Conservation (phyloP, 2,329 filamentous ascomycete species). For the Fusarium caatingaense region DNA sequence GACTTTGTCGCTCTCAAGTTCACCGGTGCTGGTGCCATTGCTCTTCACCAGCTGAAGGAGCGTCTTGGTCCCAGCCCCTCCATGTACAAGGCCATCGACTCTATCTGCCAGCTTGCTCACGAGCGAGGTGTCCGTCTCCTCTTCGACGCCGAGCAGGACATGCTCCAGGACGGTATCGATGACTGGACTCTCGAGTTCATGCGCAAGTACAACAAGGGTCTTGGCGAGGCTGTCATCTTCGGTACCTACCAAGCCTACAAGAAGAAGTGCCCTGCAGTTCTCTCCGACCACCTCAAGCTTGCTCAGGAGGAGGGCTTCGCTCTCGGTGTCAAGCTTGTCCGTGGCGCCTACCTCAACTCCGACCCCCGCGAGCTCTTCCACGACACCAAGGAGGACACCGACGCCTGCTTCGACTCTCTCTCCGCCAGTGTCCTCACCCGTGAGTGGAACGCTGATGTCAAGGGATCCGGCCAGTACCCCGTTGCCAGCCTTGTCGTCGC, state of each 20-base stretch:
- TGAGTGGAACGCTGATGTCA: constrained; percentile 53
- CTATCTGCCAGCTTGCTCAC: constrained; percentile 78
- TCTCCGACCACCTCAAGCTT: constrained; percentile 69
- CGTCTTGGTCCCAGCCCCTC: constrained; percentile 70
- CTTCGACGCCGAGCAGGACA: constrained; percentile 87
- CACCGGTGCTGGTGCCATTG: constrained; percentile 82
- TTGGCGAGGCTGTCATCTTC: constrained; percentile 76
- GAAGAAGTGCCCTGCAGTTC: constrained; percentile 67
- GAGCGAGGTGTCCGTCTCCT: constrained; percentile 77
- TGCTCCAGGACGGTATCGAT: constrained; percentile 82
- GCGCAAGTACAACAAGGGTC: constrained; percentile 77
- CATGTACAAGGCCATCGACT: constrained; percentile 76
- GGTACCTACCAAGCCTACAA: constrained; percentile 84
- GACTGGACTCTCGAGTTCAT: constrained; percentile 83
- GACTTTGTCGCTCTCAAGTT: constrained; percentile 80
- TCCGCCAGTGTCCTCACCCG: constrained; percentile 74
- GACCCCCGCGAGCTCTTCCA: constrained; percentile 78
- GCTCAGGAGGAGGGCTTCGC: constrained; percentile 72
- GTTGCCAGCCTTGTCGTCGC: constrained; percentile 76
- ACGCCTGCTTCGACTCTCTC: constrained; percentile 78
- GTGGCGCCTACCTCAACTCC: constrained; percentile 77
- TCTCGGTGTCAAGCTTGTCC: constrained; percentile 79
- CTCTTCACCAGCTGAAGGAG: constrained; percentile 73
- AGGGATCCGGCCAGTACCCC: constrained; percentile 62
- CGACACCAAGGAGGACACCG: constrained; percentile 77